These are phyloP conservation scores for Pythium monospermum DNA, from an alignment of 352 stramenopile species.

Conservation along the genomic window DNA sequence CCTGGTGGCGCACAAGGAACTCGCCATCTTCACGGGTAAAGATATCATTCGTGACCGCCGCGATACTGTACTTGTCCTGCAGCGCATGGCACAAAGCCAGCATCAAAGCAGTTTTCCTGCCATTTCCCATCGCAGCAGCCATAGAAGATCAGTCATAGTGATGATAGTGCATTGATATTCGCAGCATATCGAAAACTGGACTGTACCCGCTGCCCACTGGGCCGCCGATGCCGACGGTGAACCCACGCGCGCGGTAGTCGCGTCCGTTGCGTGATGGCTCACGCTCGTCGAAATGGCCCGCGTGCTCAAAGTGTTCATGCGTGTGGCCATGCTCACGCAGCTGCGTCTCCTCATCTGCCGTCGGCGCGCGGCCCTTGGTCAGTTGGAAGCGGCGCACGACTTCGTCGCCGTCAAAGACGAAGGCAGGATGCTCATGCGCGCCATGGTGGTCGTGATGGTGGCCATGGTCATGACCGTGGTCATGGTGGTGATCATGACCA, in stretches of 20 bases:
- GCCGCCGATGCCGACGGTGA: constrained; percentile 95
- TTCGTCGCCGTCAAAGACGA: constrained; percentile 52
- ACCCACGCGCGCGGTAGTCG: constrained; percentile 83
- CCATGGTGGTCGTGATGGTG: constrained; percentile 27
- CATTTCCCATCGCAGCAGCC: no score
- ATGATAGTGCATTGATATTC: no score
- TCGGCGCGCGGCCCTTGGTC: constrained; percentile 54
- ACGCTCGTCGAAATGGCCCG: constrained; percentile 63
- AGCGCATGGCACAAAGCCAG: constrained; percentile 89
- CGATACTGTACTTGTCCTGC: constrained; percentile 76
- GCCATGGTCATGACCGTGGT: constrained; percentile 21
- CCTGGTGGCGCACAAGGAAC: constrained; percentile 94
- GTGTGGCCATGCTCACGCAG: constrained; percentile 83
- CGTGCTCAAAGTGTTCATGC: constrained; percentile 86
- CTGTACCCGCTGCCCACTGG: constrained; percentile 87
- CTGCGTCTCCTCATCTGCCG: constrained; percentile 68
- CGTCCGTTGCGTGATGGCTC: constrained; percentile 42
- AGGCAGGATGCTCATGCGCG: constrained; percentile 22
- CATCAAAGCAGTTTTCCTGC: constrained; percentile 95
- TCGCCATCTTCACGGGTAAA: constrained; percentile 98
- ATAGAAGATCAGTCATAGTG: no score
- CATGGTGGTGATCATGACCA: constrained; percentile 14
- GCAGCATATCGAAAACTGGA: no score
- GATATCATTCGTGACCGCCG: constrained; percentile 96
- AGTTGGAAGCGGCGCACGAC: constrained; percentile 62